Base-by-base conservation (phyloP, 768 basidiomycete genomes). In the Pulveroboletus sp. region DNA sequence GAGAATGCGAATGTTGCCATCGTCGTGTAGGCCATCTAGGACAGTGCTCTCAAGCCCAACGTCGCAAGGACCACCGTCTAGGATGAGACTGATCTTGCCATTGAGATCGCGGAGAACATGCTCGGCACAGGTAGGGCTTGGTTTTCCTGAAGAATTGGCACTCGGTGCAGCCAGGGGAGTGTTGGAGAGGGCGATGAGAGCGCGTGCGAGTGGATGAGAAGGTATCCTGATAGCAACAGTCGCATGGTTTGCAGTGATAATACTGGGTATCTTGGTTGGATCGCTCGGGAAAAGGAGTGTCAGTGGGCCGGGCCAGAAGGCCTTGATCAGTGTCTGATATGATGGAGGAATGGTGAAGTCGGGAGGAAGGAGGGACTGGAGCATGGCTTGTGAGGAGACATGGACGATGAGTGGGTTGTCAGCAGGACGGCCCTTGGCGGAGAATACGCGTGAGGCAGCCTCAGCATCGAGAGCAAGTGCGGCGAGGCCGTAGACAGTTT, bases 351-450 rank as follows among this genome's bases (percentile, higher is more conserved):
- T 68, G 13, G 57, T 60, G 63, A 86, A 93, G 43, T 68, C 67
- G 11, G 76, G 65, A 0, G 93, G 92, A 8, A 96, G 76, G 51
- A 96, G 75, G 6, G 80, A 71, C 11, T 69, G 68, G 14, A 99
- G 81, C 96, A 98, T 98, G 35, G 74, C 59, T 18, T 76, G 69
- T 0, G 91, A 93, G 8, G 92, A 92, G 52, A 99, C 82, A 69
- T 99, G 96, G 24, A 97, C 89, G 75, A 99, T 99, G 47, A 99
- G 78, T 2, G 96, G 96, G 68, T 99, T 99, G 69, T 99, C 96
- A 5, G 87, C 72, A 7, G 96, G 96, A 46, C 96, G 79, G 35
- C 93, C 90, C 63, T 99, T 99, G 44, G 86, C 86, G 15, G 78
- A 67, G 69, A 93, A 99, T 59, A 99, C 93, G 58, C 76, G 77